These are phyloP conservation scores for Aspergillus sclerotiicarbonarius DNA, from an alignment of 495 filamentous ascomycete species.

Conservation along the genomic window DNA sequence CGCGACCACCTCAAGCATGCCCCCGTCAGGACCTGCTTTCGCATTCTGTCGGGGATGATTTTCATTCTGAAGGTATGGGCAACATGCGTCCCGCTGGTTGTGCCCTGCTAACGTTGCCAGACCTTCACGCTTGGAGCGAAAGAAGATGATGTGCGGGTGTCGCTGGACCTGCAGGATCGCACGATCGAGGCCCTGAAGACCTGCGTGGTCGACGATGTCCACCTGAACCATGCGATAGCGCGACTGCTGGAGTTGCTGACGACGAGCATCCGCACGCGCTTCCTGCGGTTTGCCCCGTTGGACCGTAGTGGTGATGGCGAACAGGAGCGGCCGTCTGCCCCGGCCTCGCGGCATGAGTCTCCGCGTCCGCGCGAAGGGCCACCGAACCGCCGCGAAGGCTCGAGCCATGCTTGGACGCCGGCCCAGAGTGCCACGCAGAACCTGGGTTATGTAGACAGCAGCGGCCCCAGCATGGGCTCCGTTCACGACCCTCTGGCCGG, in stretches of 20 bases:
- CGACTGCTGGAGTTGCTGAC: constrained; percentile 83
- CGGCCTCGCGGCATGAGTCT: constrained; percentile 35
- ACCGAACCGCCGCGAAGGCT: constrained; percentile 31
- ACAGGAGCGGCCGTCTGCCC: constrained; percentile 38
- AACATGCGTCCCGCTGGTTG: neutral
- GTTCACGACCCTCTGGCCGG: constrained; percentile 44
- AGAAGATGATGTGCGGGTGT: constrained; percentile 81
- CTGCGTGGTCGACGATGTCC: constrained; percentile 92
- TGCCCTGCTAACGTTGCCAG: constrained; percentile 36
- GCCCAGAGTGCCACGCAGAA: constrained; percentile 25
- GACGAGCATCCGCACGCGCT: constrained; percentile 67
- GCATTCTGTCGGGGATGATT: constrained; percentile 91
- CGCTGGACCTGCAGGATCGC: constrained; percentile 74
- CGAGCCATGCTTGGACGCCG: constrained; percentile 34
- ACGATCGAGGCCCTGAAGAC: constrained; percentile 77
- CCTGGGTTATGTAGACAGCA: constrained; percentile 35
- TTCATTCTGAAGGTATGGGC: constrained; percentile 72
- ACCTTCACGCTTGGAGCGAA: constrained; percentile 92
- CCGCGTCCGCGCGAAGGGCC: constrained; percentile 34
- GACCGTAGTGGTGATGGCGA: constrained; percentile 45
- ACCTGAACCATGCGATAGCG: constrained; percentile 92
- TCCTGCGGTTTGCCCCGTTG: constrained; percentile 56
- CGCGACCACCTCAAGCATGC: constrained; percentile 85
- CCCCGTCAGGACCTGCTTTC: constrained; percentile 89
- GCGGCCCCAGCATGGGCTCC: constrained; percentile 29